These are phyloP conservation scores for Venturia nashicola DNA, from an alignment of 2,329 filamentous ascomycete genomes.

Conservation along the genomic window DNA sequence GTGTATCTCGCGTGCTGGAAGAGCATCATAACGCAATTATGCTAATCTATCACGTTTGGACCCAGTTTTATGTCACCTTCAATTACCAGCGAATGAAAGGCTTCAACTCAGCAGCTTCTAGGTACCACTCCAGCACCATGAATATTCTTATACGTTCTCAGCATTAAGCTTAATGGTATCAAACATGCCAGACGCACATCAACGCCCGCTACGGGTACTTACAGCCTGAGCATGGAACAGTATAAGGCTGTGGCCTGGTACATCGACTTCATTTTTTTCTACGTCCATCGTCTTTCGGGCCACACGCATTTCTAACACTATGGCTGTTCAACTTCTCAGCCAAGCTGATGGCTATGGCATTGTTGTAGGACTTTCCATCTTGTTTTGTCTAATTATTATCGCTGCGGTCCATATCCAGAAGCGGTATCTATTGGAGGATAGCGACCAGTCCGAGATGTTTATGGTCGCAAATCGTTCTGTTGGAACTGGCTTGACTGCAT, in stretches of 20 bases:
- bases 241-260: background rate
- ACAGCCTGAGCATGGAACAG: background rate
- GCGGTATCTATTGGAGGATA: constrained; percentile 57
- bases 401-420: constrained; percentile 15
- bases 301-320: background rate
- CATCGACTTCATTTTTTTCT: background rate
- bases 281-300: background rate
- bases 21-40: background rate
- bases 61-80: background rate
- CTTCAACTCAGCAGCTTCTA: background rate
- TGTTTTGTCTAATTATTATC: background rate
- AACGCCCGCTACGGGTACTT: background rate
- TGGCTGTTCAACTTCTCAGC: constrained; percentile 15
- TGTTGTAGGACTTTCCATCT: constrained; percentile 4
- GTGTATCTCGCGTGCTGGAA: background rate
- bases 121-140: background rate
- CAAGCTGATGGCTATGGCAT: constrained; percentile 7
- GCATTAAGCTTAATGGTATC: background rate
- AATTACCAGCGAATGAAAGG: background rate
- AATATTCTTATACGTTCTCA: background rate
- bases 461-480: constrained; percentile 33
- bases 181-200: background rate
- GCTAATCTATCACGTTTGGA: background rate
- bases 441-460: constrained; percentile 51
- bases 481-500: constrained; percentile 34